phyloP scores from a whole-genome alignment of 805 yeast species.

The Dipodascus geniculatus region DNA sequence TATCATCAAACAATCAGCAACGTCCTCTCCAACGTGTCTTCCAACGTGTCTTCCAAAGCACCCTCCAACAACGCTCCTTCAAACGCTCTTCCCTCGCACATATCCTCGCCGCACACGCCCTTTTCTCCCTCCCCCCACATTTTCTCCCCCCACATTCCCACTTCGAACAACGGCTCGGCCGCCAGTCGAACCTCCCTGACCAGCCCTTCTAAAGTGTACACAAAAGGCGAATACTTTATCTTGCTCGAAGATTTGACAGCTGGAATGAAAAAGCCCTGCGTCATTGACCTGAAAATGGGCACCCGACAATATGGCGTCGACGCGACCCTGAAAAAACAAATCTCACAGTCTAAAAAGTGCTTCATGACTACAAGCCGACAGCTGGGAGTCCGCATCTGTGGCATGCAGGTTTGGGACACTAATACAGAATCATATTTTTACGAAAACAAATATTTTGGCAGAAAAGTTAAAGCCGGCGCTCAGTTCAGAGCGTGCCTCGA shows the following conservation, averaged over 20 bases:
- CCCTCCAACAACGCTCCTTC: no score
- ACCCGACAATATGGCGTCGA: conserved; percentile 97
- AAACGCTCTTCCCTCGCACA: no score
- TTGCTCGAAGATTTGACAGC: conserved; percentile 82
- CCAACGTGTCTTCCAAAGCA: no score
- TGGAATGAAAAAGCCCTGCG: conserved; percentile 77
- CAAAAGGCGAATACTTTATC: conserved; percentile 69
- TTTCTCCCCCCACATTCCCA: no score
- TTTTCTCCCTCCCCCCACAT: no score
- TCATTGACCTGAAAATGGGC: conserved; percentile 93
- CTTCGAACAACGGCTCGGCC: no score
- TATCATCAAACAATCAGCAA: neutral
- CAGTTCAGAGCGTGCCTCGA: conserved; percentile 68
- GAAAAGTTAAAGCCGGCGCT: conserved; percentile 56
- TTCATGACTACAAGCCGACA: conserved; percentile 62
- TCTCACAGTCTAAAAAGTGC: conserved; percentile 77
- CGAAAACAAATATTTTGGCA: conserved; percentile 87
- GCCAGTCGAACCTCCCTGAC: conserved; percentile 20
- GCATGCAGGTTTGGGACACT: conserved; percentile 75
- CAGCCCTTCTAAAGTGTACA: conserved; percentile 18
- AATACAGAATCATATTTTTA: conserved; percentile 38
- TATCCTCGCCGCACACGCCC: no score
- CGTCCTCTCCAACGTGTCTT: neutral
- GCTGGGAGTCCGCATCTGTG: conserved; percentile 89
- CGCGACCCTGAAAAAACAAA: conserved; percentile 58